Evolutionary conservation across 768 basidiomycete genomes (phyloP), one percentile per base, ranked within the genome.

Genomic region (Trametes cubensis): DNA sequence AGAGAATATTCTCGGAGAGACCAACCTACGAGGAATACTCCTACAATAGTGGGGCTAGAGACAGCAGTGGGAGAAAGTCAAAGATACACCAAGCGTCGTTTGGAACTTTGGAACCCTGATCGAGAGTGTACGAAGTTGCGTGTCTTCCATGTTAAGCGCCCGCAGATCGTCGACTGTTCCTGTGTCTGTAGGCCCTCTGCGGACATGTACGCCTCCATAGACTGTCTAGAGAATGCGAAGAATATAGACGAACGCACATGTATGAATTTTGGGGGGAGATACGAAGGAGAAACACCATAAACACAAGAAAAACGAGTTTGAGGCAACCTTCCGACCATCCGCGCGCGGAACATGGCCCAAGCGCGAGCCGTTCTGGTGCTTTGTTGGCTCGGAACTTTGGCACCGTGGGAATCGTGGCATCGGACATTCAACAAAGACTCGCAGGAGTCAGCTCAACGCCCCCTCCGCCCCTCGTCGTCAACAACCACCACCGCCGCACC

Each of bases 361-460:
- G 64, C 64, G 64, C 60, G 52, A 61, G 59, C 34, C 49, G 66
- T 60, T 60, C 59, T 59, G 53, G 55, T 50, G 59, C 58, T 62
- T 62, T 65, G 66, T 55, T 57, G 55, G 42, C 58, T 64, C 63
- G 67, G 67, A 68, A 63, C 60, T 62, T 67, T 65, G 62, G 66
- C 21, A 56, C 62, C 69, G 69, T 70, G 71, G 69, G 69, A 72
- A 72, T 54, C 55, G 63, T 59, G 62, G 56, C 66, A 63, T 65
- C 69, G 67, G 67, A 68, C 66, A 51, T 66, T 64, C 70, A 66
- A 65, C 62, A 66, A 59, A 63, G 65, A 61, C 46, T 59, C 52
- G 61, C 58, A 58, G 11, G 60, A 63, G 62, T 67, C 67, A 59
- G 60, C 59, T 17, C 58, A 47, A 60, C 65, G 61, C 61, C 64